Base-by-base conservation (phyloP, 257 asterid genomes). In the Lithospermum erythrorhizon region DNA sequence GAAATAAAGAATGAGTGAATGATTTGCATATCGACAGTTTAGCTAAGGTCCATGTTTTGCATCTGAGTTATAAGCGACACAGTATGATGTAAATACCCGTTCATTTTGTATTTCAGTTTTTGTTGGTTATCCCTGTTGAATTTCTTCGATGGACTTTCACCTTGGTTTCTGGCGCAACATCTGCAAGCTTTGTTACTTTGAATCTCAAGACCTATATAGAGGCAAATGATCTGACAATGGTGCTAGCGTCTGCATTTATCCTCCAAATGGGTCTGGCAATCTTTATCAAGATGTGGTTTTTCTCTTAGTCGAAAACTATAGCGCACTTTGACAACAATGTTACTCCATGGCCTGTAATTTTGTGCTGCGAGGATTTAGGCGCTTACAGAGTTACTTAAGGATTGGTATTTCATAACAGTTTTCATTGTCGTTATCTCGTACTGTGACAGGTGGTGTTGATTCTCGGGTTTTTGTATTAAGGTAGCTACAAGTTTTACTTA, bases 201-300 rank as follows among this genome's bases (percentile, higher is more conserved):
- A 87, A 90, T 81, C 94, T 90, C 65, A 81, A 69, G 78, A 74
- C 88, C 15, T 83, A 83, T 55, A 47, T 76, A 29, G 94, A 74
- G 70, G 63, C 72, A 30, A 74, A 49, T 45, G 95, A 83, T 58
- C 75, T 76, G 11, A 71, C 83, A 6, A 23, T 85, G 5, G 89
- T 87, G 68, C 64, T 74, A 21, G 66, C 76, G 52, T 89, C 96
- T 55, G 96, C 98, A 60, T 85, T 90, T 35, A 83, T 75, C 68
- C 82, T 90, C 72, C 98, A 90, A 73, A 72, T 86, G 79, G 94
- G 85, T 57, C 77, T 90, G 75, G 86, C 95, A 6, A 68, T 90
- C 75, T 90, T 90, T 80, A 87, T 90, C 85, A 90, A 90, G 78
- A 78, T 79, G 85, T 79, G 95, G 91, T 90, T 90, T 79, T 90